Evolutionary conservation across 2,329 filamentous ascomycete genomes (phyloP).

Genomic region (Clonostachys rhizophaga): DNA sequence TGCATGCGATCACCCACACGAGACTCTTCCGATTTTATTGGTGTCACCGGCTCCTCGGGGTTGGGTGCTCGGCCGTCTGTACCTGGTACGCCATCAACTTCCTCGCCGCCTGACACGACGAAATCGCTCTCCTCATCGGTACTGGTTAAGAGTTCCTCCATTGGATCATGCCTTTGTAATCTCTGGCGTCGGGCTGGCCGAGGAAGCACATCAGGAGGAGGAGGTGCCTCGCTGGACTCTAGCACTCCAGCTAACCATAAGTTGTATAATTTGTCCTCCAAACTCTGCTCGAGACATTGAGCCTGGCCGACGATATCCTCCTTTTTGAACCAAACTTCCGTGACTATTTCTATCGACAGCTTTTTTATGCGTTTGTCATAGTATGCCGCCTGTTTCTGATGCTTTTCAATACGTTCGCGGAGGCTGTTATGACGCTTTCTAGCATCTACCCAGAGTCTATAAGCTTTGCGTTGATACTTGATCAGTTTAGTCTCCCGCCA

Average conservation of each 20-base stretch:
- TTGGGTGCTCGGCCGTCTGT: conserved; percentile 8
- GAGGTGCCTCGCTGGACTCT: conserved; percentile 29
- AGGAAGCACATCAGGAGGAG: conserved; percentile 20
- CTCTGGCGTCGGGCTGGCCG: conserved; percentile 2
- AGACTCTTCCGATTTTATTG: neutral
- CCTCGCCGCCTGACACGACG: conserved; percentile 30
- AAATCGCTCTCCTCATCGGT: conserved; percentile 45
- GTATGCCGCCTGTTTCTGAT: conserved; percentile 32
- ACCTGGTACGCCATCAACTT: neutral
- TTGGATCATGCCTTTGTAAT: conserved; percentile 7
- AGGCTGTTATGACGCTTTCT: conserved; percentile 29
- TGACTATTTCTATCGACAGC: conserved; percentile 45
- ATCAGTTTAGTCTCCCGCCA: conserved; percentile 60
- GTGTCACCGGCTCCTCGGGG: neutral
- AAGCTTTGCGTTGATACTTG: conserved; percentile 49
- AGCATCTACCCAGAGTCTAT: conserved; percentile 55
- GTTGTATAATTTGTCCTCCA: conserved; percentile 55
- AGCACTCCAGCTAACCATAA: conserved; percentile 45
- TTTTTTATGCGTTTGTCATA: conserved; percentile 50
- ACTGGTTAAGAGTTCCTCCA: conserved; percentile 47
- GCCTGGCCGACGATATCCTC: conserved; percentile 51
- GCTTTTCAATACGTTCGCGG: conserved; percentile 28
- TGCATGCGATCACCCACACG: no score
- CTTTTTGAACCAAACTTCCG: conserved; percentile 45
- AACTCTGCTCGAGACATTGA: conserved; percentile 55